A percentile compares a stretch with the other conserved stretches of the same genome.
These are phyloP conservation scores for Paradendryphiella salina DNA, from an alignment of 2,329 filamentous ascomycete species.

Conservation along the genomic window DNA sequence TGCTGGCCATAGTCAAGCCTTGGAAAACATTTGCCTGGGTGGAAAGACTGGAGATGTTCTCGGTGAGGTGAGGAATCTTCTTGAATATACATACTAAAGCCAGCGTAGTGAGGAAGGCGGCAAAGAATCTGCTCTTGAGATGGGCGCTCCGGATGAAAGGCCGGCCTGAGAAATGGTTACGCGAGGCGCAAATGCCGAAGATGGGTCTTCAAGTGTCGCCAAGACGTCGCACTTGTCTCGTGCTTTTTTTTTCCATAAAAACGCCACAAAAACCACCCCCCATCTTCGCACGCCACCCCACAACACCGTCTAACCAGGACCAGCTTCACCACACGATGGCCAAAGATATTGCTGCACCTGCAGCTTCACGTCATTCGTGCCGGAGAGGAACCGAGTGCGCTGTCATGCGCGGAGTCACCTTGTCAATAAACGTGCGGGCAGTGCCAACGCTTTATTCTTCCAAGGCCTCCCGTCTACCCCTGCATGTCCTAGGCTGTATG, in stretches of 20 bases:
- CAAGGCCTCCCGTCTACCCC: slow-evolving; percentile 20
- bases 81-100: no score
- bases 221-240: slow-evolving; percentile 15
- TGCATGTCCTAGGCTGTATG: slow-evolving; percentile 11
- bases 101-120: no score
- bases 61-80: no score
- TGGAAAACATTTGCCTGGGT: no score
- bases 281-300: not conserved
- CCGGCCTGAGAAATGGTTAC: not conserved
- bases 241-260: slow-evolving; percentile 1
- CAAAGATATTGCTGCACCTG: not conserved
- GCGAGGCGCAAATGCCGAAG: not conserved
- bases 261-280: slow-evolving; percentile 11
- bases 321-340: not conserved
- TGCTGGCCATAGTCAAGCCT: no score
- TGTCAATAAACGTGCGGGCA: slow-evolving; percentile 16
- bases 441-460: slow-evolving; percentile 14
- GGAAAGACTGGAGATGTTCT: no score
- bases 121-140: not conserved
- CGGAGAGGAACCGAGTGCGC: not conserved
- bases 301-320: not conserved
- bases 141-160: not conserved
- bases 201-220: slow-evolving; percentile 9
- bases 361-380: not conserved
- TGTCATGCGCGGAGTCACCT: slow-evolving; percentile 6